Evolutionary conservation across 192 early-diverging fungal species (phyloP).

Genomic region (Neocallimastix lanati): DNA sequence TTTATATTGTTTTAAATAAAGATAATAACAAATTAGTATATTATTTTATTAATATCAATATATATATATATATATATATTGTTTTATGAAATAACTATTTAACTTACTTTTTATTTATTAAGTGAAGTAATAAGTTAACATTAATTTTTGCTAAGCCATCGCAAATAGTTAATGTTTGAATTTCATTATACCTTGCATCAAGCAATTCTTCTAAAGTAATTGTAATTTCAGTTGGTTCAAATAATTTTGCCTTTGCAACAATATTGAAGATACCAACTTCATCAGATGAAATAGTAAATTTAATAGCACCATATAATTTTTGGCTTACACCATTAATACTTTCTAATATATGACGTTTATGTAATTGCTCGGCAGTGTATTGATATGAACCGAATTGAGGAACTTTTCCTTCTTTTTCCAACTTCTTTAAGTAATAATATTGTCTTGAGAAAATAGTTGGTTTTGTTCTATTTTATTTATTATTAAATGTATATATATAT

Average conservation of each 20-base stretch:
- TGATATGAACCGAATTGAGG: conserved; percentile 96
- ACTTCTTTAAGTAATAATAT: conserved; percentile 78
- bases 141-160: conserved; percentile 87
- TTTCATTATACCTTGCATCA: conserved; percentile 83
- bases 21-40: no score
- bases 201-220: conserved; percentile 72
- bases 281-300: conserved; percentile 80
- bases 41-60: no score
- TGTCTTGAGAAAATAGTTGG: conserved; percentile 79
- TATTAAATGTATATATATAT: no score
- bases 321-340: conserved; percentile 63
- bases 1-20: no score
- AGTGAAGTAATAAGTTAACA: conserved; percentile 81
- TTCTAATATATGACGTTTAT: conserved; percentile 82
- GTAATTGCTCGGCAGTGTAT: conserved; percentile 82
- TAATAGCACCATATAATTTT: conserved; percentile 69
- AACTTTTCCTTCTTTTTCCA: conserved; percentile 65
- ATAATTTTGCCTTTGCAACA: conserved; percentile 45
- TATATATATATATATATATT: no score
- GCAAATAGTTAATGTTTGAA: conserved; percentile 75
- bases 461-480: background rate
- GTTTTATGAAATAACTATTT: no score
- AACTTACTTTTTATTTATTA: conserved; percentile 91
- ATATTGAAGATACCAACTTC: conserved; percentile 76
- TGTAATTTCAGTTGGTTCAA: conserved; percentile 54